Conservation (phyloP, 2,329 filamentous ascomycete species). For the Arachnomyces sp. region DNA sequence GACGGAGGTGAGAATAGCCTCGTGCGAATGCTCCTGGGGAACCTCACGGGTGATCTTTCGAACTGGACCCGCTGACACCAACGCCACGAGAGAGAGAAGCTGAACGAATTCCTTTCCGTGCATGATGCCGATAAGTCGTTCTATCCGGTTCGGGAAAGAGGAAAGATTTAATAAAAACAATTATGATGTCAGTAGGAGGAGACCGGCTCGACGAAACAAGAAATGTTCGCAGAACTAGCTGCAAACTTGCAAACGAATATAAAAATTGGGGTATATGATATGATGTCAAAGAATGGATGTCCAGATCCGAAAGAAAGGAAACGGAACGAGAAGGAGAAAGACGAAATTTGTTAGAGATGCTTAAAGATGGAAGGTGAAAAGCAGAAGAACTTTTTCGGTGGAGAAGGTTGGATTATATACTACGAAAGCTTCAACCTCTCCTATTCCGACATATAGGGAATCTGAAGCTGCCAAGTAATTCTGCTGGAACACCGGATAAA, state of each 20-base stretch:
- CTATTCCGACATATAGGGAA: too few relatives aligned
- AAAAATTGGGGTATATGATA: not conserved
- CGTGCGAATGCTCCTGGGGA: conserved; percentile 52
- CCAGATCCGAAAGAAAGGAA: not conserved
- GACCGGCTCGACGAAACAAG: conserved; percentile 3
- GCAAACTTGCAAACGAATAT: not conserved
- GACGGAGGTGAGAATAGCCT: conserved; percentile 42
- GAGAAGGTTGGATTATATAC: too few relatives aligned
- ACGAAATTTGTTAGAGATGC: too few relatives aligned
- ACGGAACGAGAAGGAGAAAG: not conserved
- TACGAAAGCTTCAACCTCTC: too few relatives aligned
- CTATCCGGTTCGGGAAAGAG: not conserved
- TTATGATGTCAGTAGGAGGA: not conserved
- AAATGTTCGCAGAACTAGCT: conserved; percentile 1
- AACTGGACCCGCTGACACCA: conserved; percentile 1
- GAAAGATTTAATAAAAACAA: not conserved
- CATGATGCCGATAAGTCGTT: not conserved
- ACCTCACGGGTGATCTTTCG: conserved; percentile 39
- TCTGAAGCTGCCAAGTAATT: too few relatives aligned
- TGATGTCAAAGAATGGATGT: not conserved
- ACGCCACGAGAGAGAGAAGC: not conserved
- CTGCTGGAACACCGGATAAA: too few relatives aligned
- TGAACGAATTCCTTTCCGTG: conserved; percentile 2
- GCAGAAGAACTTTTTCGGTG: too few relatives aligned
- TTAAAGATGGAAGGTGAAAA: too few relatives aligned